Percentiles rank a stretch among this genome's conserved stretches.
phyloP scores from a whole-genome alignment of 768 basidiomycete species.

The Phylloporus arenicola region DNA sequence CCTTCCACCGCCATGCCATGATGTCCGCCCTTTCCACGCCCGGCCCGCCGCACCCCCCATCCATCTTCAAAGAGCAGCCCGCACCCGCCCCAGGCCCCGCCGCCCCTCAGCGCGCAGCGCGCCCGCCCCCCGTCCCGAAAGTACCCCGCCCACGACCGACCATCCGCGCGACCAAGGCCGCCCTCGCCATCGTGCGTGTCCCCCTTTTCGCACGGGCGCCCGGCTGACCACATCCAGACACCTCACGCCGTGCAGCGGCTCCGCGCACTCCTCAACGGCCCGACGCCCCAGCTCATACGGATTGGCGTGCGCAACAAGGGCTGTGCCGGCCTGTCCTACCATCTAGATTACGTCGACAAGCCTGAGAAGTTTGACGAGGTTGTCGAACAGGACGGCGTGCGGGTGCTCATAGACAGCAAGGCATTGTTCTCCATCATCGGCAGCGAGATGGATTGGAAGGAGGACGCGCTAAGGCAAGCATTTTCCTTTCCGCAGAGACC shows the following conservation, averaged over 20 bases:
- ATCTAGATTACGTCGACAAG: slow-evolving; percentile 91
- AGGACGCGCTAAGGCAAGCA: slow-evolving; percentile 75
- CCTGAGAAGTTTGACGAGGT: slow-evolving; percentile 93
- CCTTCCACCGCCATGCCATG: slow-evolving; percentile 49
- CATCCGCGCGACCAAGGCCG: slow-evolving; percentile 70
- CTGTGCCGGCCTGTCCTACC: slow-evolving; percentile 81
- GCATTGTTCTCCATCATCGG: slow-evolving; percentile 98
- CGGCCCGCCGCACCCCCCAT: slow-evolving; percentile 12
- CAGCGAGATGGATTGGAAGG: slow-evolving; percentile 98
- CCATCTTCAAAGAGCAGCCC: slow-evolving; percentile 40
- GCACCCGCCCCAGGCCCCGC: slow-evolving; percentile 61
- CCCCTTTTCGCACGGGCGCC: neutral
- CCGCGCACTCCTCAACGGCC: slow-evolving; percentile 65
- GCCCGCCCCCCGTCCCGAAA: slow-evolving; percentile 66
- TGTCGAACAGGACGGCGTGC: slow-evolving; percentile 91
- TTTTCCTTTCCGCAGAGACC: neutral
- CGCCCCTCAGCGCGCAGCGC: slow-evolving; percentile 67
- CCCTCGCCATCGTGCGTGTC: slow-evolving; percentile 60
- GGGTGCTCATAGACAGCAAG: slow-evolving; percentile 92
- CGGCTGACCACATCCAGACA: slow-evolving; percentile 45
- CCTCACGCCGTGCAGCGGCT: slow-evolving; percentile 72
- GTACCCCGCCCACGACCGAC: slow-evolving; percentile 58
- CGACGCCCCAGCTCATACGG: slow-evolving; percentile 87
- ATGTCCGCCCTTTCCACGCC: slow-evolving; percentile 53
- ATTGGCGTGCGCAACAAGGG: slow-evolving; percentile 97